Percentiles rank a stretch among this genome's conserved stretches.
These are phyloP conservation scores for Poronia punctata DNA, from an alignment of 495 filamentous ascomycete genomes.

Conservation along the genomic window DNA sequence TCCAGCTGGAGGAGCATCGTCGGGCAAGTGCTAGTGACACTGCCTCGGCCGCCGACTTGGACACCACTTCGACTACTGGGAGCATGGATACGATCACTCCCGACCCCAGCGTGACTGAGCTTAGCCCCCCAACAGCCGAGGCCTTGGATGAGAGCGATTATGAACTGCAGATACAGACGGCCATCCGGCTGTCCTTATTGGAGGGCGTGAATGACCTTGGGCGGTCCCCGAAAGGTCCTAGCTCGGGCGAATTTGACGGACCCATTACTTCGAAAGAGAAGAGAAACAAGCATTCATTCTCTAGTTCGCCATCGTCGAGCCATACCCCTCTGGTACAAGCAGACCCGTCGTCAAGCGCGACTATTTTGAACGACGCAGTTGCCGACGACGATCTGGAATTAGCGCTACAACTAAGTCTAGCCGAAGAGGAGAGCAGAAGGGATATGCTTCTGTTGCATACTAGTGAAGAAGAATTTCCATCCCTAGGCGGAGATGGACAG, in stretches of 20 bases:
- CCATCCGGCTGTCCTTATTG: conserved; percentile 69
- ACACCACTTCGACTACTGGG: conserved; percentile 41
- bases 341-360: conserved; percentile 14
- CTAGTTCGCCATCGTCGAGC: conserved; percentile 32
- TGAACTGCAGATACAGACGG: conserved; percentile 72
- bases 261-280: conserved; percentile 46
- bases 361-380: conserved; percentile 12
- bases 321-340: conserved; percentile 23
- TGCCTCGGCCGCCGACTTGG: conserved; percentile 41
- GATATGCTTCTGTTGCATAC: conserved; percentile 13
- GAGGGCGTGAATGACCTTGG: conserved; percentile 40
- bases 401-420: conserved; percentile 77
- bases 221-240: conserved; percentile 21
- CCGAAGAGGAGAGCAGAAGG: conserved; percentile 58
- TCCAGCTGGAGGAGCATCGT: conserved; percentile 53
- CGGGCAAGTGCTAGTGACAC: conserved; percentile 44
- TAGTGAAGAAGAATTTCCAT: conserved; percentile 53
- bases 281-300: conserved; percentile 25
- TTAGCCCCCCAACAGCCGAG: conserved; percentile 29
- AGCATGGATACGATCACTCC: conserved; percentile 44
- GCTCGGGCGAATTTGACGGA: conserved; percentile 41
- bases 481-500: conserved; percentile 33
- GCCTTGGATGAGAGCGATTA: conserved; percentile 51
- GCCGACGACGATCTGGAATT: conserved; percentile 70
- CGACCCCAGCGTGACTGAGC: conserved; percentile 42